Evolutionary conservation across 176 grass and related monocot genomes (phyloP).

Genomic region (Cenchrus fungigraminus): DNA sequence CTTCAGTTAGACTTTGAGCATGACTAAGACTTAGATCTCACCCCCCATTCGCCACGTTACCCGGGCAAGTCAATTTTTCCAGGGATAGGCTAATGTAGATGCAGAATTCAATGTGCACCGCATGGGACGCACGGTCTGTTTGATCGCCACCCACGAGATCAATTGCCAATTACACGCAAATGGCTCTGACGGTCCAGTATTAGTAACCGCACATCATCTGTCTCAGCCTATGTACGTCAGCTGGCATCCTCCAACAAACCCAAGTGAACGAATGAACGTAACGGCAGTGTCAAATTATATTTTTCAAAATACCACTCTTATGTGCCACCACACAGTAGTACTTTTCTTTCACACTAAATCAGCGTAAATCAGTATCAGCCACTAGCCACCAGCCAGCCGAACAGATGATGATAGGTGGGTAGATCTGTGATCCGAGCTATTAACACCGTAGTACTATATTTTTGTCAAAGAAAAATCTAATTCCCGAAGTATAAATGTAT

Average conservation of each 20-base stretch:
- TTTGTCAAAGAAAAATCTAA: neutral
- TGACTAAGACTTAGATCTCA: neutral
- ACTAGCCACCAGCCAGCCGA: too few species aligned
- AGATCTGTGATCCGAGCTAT: neutral
- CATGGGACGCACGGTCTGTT: neutral
- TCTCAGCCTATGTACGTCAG: neutral
- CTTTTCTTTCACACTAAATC: too few species aligned
- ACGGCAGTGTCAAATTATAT: neutral
- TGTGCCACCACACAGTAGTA: too few species aligned
- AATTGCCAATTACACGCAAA: neutral
- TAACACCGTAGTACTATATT: neutral
- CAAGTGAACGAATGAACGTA: neutral
- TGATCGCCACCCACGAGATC: neutral
- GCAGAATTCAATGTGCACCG: conserved; percentile 2
- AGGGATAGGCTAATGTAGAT: neutral
- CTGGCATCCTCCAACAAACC: neutral
- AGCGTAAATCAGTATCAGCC: too few species aligned
- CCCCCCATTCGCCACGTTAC: neutral
- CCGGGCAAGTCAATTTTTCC: neutral
- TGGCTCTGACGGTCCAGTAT: neutral
- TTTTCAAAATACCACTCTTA: too few species aligned
- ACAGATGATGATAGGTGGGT: neutral
- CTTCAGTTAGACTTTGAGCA: too few species aligned
- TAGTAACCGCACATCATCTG: neutral
- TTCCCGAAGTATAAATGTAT: neutral